Evolutionary conservation across 192 early-diverging fungal genomes (phyloP).

Genomic region (Diversispora epigaea): DNA sequence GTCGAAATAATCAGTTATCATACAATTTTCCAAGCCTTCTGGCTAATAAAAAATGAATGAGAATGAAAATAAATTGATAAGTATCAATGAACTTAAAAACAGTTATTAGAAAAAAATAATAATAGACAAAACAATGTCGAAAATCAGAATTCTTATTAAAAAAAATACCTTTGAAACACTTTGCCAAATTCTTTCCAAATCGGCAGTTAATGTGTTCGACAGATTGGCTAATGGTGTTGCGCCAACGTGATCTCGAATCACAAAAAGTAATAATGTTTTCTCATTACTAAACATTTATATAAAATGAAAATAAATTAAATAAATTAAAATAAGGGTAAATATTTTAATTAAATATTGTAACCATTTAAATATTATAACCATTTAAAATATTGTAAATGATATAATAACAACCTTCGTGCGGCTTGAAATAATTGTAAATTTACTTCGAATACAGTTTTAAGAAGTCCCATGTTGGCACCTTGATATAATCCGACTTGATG

Average conservation of each 20-base stretch:
- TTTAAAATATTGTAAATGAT: background rate
- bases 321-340: conserved; percentile 3
- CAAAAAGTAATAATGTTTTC: conserved; percentile 93
- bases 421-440: conserved; percentile 95
- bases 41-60: conserved; percentile 61
- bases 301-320: conserved; percentile 6
- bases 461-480: conserved; percentile 97
- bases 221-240: conserved; percentile 82
- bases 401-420: conserved; percentile 57
- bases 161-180: conserved; percentile 69
- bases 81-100: background rate
- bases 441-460: conserved; percentile 99
- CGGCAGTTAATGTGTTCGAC: conserved; percentile 70
- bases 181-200: conserved; percentile 93
- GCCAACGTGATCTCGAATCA: conserved; percentile 93
- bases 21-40: conserved; percentile 70
- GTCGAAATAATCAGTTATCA: conserved; percentile 88
- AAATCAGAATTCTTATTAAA: background rate
- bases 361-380: background rate
- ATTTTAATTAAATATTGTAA: no score
- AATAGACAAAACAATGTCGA: background rate
- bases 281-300: conserved; percentile 54
- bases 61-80: background rate
- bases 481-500: conserved; percentile 97
- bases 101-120: background rate